A percentile compares a stretch with the other conserved stretches of the same genome.
Evolutionary conservation across 2,329 filamentous ascomycete species (phyloP).

Genomic region (Hymenoscyphus fraxineus): DNA sequence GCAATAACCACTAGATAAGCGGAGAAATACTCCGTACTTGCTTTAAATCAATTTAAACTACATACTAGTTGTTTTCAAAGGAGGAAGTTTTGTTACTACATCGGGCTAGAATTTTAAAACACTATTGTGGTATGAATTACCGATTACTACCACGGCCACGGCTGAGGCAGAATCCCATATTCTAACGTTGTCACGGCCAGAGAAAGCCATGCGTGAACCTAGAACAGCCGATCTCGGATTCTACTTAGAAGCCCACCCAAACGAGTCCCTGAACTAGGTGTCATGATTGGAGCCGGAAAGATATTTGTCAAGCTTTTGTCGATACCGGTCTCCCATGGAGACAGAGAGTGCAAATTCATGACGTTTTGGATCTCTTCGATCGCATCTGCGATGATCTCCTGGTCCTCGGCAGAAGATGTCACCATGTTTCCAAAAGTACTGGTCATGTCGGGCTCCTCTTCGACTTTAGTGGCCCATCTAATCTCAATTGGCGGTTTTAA

Average conservation of each 20-base stretch:
- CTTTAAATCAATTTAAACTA: too few relatives aligned
- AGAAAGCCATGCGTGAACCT: neutral
- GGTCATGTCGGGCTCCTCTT: neutral
- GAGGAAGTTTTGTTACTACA: too few relatives aligned
- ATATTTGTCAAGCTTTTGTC: neutral
- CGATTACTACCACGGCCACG: too few relatives aligned
- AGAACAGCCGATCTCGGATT: neutral
- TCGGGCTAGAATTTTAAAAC: too few relatives aligned
- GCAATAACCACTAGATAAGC: too few relatives aligned
- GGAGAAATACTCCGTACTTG: too few relatives aligned
- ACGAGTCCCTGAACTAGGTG: neutral
- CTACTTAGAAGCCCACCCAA: neutral
- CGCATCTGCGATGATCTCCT: neutral
- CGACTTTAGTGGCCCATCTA: neutral
- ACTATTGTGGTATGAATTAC: too few relatives aligned
- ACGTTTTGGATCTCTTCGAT: neutral
- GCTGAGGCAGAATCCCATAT: too few relatives aligned
- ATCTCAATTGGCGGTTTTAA: neutral
- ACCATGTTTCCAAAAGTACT: too few relatives aligned
- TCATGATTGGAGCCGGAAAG: neutral
- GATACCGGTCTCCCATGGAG: neutral
- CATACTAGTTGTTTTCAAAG: too few relatives aligned
- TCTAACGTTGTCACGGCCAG: too few relatives aligned
- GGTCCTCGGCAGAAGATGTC: neutral
- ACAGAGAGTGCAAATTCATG: neutral